These are phyloP conservation scores for Botryotinia calthae DNA, from an alignment of 2,329 filamentous ascomycete genomes.

Conservation along the genomic window DNA sequence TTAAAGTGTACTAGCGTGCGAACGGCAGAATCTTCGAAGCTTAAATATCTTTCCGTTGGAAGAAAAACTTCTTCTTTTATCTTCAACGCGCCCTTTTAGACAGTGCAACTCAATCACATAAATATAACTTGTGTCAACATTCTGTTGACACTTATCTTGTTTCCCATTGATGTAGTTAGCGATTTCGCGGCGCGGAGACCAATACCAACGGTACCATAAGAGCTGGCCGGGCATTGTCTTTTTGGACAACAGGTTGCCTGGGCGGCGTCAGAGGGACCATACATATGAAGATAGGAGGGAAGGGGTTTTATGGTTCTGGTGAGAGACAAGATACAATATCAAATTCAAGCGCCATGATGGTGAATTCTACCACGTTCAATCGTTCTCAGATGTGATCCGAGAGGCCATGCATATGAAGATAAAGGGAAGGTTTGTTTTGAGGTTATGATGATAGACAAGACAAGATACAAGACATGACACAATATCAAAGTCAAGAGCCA, in stretches of 20 bases:
- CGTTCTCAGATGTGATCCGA: constrained; percentile 50
- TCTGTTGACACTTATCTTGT: constrained; percentile 61
- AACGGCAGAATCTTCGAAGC: background rate
- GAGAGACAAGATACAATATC: background rate
- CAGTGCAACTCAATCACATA: constrained; percentile 75
- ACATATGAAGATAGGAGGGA: constrained; percentile 48
- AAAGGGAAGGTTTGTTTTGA: background rate
- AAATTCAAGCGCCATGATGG: too few relatives aligned
- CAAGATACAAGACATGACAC: background rate
- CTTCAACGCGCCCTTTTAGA: constrained; percentile 73
- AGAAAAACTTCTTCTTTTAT: constrained; percentile 33
- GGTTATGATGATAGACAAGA: background rate
- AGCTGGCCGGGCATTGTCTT: constrained; percentile 53
- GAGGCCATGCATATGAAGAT: constrained; percentile 59
- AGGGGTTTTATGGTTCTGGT: background rate
- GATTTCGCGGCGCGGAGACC: constrained; percentile 59
- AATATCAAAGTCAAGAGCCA: background rate
- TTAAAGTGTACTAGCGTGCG: background rate
- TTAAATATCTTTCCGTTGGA: constrained; percentile 16
- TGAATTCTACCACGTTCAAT: background rate
- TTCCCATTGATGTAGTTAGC: constrained; percentile 60
- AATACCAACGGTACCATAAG: constrained; percentile 53
- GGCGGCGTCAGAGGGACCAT: constrained; percentile 81
- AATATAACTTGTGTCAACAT: constrained; percentile 58
- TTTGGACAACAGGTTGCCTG: constrained; percentile 55